Evolutionary conservation across 2,329 filamentous ascomycete species (phyloP).

Genomic region (Pyrenophora seminiperda): DNA sequence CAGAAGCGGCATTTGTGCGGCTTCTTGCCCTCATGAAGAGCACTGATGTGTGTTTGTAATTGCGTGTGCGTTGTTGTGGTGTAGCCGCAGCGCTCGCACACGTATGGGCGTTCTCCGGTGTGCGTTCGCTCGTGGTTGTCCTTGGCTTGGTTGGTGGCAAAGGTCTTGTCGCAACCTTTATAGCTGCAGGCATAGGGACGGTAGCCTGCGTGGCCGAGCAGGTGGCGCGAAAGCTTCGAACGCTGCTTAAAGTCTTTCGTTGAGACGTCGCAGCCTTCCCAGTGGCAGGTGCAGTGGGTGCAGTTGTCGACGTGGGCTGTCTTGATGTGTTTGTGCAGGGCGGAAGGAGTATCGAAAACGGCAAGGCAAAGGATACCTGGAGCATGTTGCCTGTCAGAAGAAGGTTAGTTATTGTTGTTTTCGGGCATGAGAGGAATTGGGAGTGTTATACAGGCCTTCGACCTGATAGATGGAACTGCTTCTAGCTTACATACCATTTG

Average conservation of each 20-base stretch:
- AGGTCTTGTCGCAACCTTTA: conserved; percentile 44
- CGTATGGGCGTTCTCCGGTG: conserved; percentile 45
- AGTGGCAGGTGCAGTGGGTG: conserved; percentile 43
- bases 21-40: conserved; percentile 45
- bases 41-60: conserved; percentile 46
- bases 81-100: conserved; percentile 45
- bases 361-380: conserved; percentile 37
- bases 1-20: conserved; percentile 47
- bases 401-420: background rate
- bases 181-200: conserved; percentile 46
- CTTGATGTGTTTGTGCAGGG: conserved; percentile 46
- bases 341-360: conserved; percentile 33
- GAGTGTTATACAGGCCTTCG: background rate
- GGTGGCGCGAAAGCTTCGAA: conserved; percentile 46
- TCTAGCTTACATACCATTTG: conserved; percentile 33
- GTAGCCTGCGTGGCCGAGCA: conserved; percentile 46
- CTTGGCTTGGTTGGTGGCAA: conserved; percentile 49
- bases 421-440: background rate
- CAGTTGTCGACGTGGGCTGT: conserved; percentile 44
- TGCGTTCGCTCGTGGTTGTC: conserved; percentile 49
- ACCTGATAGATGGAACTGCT: background rate
- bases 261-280: conserved; percentile 42
- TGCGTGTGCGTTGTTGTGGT: conserved; percentile 49
- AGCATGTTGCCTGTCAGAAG: conserved; percentile 26
- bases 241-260: conserved; percentile 49